Evolutionary conservation across 163 green algal species (phyloP).

Genomic region (Scenedesmus sp.): DNA sequence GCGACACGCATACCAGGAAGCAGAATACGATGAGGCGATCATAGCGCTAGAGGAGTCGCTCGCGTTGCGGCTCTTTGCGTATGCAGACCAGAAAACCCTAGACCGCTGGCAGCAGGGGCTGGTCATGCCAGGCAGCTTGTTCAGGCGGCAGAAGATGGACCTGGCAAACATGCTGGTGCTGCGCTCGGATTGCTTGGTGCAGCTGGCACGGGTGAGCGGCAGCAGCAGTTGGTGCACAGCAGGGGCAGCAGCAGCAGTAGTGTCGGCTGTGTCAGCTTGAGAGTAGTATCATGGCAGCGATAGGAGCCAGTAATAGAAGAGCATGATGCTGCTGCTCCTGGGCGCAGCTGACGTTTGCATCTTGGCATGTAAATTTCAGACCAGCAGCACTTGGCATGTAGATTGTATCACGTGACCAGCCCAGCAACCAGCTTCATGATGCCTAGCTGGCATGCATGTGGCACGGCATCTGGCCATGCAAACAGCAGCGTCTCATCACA

Average conservation of each 20-base stretch:
- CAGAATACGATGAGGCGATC: slow-evolving; percentile 52
- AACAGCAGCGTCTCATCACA: neutral
- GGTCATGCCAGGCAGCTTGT: slow-evolving; percentile 48
- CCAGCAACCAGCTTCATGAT: neutral
- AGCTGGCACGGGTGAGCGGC: slow-evolving; percentile 48
- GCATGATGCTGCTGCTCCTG: neutral
- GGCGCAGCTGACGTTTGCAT: neutral
- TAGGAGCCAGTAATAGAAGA: too few species aligned
- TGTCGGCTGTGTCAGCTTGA: neutral
- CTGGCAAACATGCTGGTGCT: slow-evolving; percentile 52
- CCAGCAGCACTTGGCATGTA: neutral
- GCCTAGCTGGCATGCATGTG: neutral
- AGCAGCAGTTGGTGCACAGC: neutral
- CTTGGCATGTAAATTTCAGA: neutral
- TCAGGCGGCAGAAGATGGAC: slow-evolving; percentile 51
- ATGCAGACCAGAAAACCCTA: slow-evolving; percentile 44
- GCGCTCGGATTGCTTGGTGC: slow-evolving; percentile 53
- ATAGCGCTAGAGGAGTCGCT: slow-evolving; percentile 53
- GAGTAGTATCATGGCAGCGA: too few species aligned
- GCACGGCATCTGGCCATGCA: neutral
- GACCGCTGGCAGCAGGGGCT: slow-evolving; percentile 54
- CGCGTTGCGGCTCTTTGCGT: slow-evolving; percentile 53
- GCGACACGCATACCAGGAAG: slow-evolving; percentile 49
- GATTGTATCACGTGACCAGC: neutral
- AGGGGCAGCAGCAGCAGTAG: neutral